Base-by-base conservation (phyloP, 164 flowering plant genomes). In the Stephania cephalantha region DNA sequence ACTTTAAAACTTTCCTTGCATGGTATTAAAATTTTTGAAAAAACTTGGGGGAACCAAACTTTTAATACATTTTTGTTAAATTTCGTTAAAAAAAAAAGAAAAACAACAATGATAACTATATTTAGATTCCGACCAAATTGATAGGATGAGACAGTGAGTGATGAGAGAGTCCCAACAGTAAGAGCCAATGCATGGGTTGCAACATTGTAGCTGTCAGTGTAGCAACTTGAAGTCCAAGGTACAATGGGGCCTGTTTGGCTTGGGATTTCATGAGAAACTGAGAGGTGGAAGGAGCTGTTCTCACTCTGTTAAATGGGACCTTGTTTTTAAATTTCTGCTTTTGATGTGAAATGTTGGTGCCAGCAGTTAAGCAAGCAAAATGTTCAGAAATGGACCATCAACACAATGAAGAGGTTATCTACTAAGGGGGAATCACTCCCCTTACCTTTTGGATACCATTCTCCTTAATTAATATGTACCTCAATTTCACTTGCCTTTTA, bases 261-360 rank as follows among this genome's bases (percentile, higher is more conserved):
- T 35, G 46, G 17, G 70, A 68, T 68, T 68, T 35, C 70, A 68
- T 31, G 18, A 68, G 46, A 17, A 68, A 68, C 35, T 2, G 4
- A 31, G 35, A 68, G 70, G 70, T 68, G 70, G 70, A 68, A 15
- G 46, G 70, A 31, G 18, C 17, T 68, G 70, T 30, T 67, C 45
- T 65, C 55, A 53, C 13, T 18, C 66, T 61, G 66, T 15, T 68
- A 11, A 15, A 68, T 31, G 70, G 70, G 70, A 10, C 70, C 70
- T 46, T 35, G 0, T 35, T 35, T 35, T 35, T 35, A 35, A 35
- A 8, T 68, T 15, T 15, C 42, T 66, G 20, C 46, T 30, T 66
- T 31, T 68, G 70, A 68, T 35, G 70, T 68, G 70, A 68, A 68
- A 68, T 15, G 46, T 25, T 15, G 66, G 66, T 61, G 66, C 66